These are phyloP conservation scores for Scheffersomyces lignicola DNA, from an alignment of 1,139 yeast species.

Conservation along the genomic window DNA sequence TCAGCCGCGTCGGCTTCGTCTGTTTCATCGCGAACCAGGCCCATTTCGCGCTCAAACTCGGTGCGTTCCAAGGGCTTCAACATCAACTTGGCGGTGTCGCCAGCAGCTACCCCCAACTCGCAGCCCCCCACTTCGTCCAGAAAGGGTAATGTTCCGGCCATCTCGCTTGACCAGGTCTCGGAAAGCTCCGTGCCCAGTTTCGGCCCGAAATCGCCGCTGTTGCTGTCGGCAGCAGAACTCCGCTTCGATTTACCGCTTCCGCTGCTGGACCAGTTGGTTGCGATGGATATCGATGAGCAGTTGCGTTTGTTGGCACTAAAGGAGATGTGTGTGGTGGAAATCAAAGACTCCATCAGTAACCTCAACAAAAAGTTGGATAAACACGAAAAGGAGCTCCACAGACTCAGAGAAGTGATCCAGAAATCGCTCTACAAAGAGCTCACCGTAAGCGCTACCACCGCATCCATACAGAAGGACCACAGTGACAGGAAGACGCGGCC, in stretches of 20 bases:
- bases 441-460: conserved; percentile 8
- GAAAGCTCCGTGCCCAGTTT: conserved; percentile 2
- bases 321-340: conserved; percentile 61
- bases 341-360: conserved; percentile 48
- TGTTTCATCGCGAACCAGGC: not conserved
- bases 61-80: conserved; percentile 29
- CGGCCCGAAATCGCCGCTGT: conserved; percentile 1
- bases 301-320: conserved; percentile 57
- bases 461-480: not conserved
- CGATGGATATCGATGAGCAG: conserved; percentile 52
- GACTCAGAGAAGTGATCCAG: conserved; percentile 42
- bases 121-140: conserved; percentile 2
- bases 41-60: conserved; percentile 1
- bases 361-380: conserved; percentile 31
- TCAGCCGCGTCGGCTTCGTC: conserved; percentile 1
- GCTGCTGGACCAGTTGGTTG: conserved; percentile 26
- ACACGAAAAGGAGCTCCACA: conserved; percentile 50
- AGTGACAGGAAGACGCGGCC: conserved; percentile 13
- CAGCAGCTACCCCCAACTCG: conserved; percentile 14
- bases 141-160: not conserved
- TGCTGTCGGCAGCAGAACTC: conserved; percentile 12
- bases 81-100: conserved; percentile 34
- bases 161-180: not conserved
- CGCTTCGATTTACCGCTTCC: conserved; percentile 34
- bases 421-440: conserved; percentile 39